Evolutionary conservation across 192 early-diverging fungal genomes (phyloP).

Genomic region (Podila verticillata): DNA sequence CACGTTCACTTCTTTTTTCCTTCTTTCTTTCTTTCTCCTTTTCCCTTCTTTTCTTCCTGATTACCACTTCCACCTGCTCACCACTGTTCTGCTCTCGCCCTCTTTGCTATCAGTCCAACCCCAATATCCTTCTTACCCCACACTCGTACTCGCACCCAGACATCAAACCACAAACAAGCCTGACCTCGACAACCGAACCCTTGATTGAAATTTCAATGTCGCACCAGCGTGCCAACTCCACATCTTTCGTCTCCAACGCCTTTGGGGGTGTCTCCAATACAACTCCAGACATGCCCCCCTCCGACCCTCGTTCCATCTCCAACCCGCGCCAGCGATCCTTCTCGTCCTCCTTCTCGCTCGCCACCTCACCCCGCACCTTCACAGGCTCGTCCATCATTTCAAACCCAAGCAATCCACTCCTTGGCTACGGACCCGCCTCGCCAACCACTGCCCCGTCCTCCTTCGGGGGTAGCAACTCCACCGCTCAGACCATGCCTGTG

Average conservation of each 20-base stretch:
- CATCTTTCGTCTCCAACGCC: constrained; percentile 30
- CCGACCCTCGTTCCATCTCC: constrained; percentile 19
- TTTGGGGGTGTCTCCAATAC: constrained; percentile 12
- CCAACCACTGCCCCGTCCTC: constrained; percentile 9
- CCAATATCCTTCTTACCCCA: constrained; percentile 8
- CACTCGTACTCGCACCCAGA: too few relatives aligned
- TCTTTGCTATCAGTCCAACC: not conserved
- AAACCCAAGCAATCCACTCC: constrained; percentile 32
- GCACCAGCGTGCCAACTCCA: constrained; percentile 37
- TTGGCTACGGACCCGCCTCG: constrained; percentile 9
- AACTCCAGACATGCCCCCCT: not conserved
- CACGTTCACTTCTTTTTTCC: not conserved
- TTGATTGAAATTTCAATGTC: constrained; percentile 16
- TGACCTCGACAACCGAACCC: not conserved
- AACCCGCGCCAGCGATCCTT: constrained; percentile 47
- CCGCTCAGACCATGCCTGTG: constrained; percentile 24
- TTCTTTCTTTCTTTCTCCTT: not conserved
- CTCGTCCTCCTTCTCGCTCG: constrained; percentile 34
- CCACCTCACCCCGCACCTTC: constrained; percentile 33
- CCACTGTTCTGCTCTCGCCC: not conserved
- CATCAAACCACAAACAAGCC: not conserved
- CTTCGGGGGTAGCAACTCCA: not conserved
- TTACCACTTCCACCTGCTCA: not conserved
- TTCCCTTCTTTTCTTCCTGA: constrained; percentile 3
- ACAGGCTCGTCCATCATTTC: constrained; percentile 34